phyloP scores from a whole-genome alignment of 2,329 filamentous ascomycete species.

The Phialocephala sp. region DNA sequence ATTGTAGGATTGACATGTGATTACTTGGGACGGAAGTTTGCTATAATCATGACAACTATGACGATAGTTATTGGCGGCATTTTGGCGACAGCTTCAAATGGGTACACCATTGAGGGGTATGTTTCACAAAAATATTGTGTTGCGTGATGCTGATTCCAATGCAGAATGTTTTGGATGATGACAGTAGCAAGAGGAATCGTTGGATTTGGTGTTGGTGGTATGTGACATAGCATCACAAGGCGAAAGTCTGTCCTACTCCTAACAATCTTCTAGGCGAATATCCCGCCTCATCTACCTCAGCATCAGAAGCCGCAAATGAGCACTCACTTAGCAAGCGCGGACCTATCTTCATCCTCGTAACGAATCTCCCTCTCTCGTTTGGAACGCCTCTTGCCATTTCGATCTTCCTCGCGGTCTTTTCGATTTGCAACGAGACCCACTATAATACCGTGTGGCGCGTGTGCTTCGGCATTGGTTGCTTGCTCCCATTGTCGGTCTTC shows the following conservation, averaged over 20 bases:
- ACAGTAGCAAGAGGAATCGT: constrained; percentile 54
- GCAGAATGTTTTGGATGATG: constrained; percentile 58
- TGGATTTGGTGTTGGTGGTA: constrained; percentile 53
- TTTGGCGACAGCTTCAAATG: constrained; percentile 51
- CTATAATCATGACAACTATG: constrained; percentile 51
- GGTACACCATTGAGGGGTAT: constrained; percentile 48
- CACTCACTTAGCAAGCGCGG: constrained; percentile 47
- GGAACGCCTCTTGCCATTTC: constrained; percentile 50
- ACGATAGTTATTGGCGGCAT: constrained; percentile 53
- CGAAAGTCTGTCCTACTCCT: not conserved
- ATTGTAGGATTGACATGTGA: constrained; percentile 51
- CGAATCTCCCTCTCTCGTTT: constrained; percentile 49
- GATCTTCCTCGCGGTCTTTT: constrained; percentile 43
- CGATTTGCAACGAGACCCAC: constrained; percentile 36
- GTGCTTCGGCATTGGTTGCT: constrained; percentile 54
- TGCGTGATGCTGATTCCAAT: not conserved
- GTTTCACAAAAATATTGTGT: not conserved
- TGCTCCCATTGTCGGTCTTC: constrained; percentile 58
- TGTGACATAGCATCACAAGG: constrained; percentile 12
- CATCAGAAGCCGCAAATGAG: constrained; percentile 55
- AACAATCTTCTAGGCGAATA: constrained; percentile 47
- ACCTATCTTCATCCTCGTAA: constrained; percentile 53
- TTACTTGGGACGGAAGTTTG: constrained; percentile 51
- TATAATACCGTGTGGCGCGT: constrained; percentile 50
- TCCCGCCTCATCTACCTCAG: constrained; percentile 52